These are phyloP conservation scores for Sisymbrium altissimum DNA, from an alignment of 345 rosid species.

Conservation along the genomic window DNA sequence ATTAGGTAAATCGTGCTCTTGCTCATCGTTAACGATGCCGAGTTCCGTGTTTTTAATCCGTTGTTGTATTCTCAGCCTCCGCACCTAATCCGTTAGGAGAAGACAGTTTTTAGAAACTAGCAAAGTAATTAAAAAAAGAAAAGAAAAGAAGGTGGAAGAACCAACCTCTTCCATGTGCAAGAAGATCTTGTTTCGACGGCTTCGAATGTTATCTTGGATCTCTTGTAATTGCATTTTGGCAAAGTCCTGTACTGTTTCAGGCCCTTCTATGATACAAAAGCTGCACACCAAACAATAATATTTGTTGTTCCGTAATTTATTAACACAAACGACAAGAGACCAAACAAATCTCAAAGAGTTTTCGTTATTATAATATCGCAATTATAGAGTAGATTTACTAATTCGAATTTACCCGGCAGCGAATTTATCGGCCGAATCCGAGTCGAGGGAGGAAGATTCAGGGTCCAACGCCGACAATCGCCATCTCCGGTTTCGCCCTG, in stretches of 20 bases:
- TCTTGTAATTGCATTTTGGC: constrained; percentile 86
- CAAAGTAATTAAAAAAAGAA: not conserved
- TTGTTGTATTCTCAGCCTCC: constrained; percentile 93
- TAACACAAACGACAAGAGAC: too few relatives aligned
- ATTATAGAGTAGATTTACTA: too few relatives aligned
- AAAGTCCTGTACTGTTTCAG: constrained; percentile 91
- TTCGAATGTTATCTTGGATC: constrained; percentile 88
- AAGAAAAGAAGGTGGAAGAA: not conserved
- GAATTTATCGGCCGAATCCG: constrained; percentile 53
- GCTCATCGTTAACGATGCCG: constrained; percentile 49
- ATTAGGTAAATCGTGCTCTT: constrained; percentile 79
- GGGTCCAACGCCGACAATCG: constrained; percentile 52
- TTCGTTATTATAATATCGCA: too few relatives aligned
- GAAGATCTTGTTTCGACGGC: constrained; percentile 92
- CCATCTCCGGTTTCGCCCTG: constrained; percentile 40
- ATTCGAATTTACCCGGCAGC: constrained; percentile 47
- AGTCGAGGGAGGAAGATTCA: constrained; percentile 54
- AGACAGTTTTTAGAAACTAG: constrained; percentile 9
- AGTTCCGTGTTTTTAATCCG: constrained; percentile 72
- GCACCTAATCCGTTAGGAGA: constrained; percentile 50
- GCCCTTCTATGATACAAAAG: constrained; percentile 97
- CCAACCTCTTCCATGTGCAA: constrained; percentile 93
- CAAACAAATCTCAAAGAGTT: too few relatives aligned
- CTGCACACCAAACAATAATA: constrained; percentile 41
- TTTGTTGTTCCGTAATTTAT: too few relatives aligned